Conservation (phyloP, 148 eudicot genomes). For the Rhododendron griersonianum region DNA sequence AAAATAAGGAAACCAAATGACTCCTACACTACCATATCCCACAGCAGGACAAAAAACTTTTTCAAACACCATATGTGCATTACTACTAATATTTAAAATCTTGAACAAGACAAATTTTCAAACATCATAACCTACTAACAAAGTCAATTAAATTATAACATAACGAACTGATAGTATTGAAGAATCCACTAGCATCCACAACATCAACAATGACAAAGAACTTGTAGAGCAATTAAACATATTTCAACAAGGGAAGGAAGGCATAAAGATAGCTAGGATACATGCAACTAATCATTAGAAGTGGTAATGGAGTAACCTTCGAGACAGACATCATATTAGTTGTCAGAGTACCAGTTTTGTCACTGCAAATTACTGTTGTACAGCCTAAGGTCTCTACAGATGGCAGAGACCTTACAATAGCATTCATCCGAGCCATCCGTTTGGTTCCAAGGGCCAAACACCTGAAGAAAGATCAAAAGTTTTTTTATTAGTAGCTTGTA, state of each 20-base stretch:
- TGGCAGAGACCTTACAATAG: constrained; percentile 96
- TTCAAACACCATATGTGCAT: neutral
- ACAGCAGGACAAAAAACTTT: neutral
- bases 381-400: constrained; percentile 98
- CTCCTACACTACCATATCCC: neutral
- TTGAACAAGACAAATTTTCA: neutral
- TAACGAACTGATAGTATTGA: neutral
- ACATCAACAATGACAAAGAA: neutral
- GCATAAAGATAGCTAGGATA: neutral
- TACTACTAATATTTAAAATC: neutral
- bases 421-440: constrained; percentile 97
- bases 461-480: constrained; percentile 25
- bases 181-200: neutral
- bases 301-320: constrained; percentile 43
- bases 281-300: neutral
- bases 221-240: neutral
- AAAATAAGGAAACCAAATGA: neutral
- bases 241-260: neutral
- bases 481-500: neutral
- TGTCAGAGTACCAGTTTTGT: constrained; percentile 98
- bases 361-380: constrained; percentile 98
- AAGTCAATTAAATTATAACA: neutral
- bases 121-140: neutral
- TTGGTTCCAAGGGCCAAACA: constrained; percentile 99
- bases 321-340: constrained; percentile 99